Evolutionary conservation across 441 rosid genomes (phyloP).

Genomic region (Croton setiger): DNA sequence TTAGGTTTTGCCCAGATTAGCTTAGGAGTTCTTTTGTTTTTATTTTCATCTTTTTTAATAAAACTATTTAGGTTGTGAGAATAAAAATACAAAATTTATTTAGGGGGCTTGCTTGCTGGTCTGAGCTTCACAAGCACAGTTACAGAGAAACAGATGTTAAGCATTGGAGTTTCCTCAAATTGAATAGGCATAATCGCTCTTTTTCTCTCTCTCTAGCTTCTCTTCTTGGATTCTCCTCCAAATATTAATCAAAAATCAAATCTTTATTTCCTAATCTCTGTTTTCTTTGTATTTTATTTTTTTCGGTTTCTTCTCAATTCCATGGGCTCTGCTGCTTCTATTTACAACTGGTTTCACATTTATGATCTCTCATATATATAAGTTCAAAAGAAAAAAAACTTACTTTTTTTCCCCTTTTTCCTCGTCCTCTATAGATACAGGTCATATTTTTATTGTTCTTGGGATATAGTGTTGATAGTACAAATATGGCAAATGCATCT

Average conservation of each 20-base stretch:
- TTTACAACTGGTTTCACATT: constrained; percentile 4
- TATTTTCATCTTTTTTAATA: neutral
- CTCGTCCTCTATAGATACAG: neutral
- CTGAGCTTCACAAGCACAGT: neutral
- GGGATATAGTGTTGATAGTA: constrained; percentile 1
- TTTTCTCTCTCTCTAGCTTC: constrained; percentile 17
- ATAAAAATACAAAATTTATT: neutral
- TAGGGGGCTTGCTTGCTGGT: neutral
- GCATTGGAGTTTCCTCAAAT: constrained; percentile 53
- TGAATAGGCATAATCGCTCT: constrained; percentile 44
- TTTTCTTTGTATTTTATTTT: neutral
- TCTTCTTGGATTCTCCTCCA: constrained; percentile 37
- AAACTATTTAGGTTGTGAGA: constrained; percentile 7
- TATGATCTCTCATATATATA: constrained; percentile 9
- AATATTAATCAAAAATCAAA: constrained; percentile 18
- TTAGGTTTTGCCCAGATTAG: too few species aligned
- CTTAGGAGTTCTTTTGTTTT: too few species aligned
- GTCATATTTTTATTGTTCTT: constrained; percentile 1
- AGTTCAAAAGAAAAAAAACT: constrained; percentile 26
- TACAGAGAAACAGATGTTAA: neutral
- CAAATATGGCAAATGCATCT: constrained; percentile 75
- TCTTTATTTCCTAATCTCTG: constrained; percentile 4
- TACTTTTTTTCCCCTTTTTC: constrained; percentile 15
- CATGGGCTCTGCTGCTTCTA: constrained; percentile 15
- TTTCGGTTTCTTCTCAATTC: neutral